A percentile compares a stretch with the other conserved stretches of the same genome.
Evolutionary conservation across 345 rosid genomes (phyloP).

Genomic region (Chamaenerion angustifolium): DNA sequence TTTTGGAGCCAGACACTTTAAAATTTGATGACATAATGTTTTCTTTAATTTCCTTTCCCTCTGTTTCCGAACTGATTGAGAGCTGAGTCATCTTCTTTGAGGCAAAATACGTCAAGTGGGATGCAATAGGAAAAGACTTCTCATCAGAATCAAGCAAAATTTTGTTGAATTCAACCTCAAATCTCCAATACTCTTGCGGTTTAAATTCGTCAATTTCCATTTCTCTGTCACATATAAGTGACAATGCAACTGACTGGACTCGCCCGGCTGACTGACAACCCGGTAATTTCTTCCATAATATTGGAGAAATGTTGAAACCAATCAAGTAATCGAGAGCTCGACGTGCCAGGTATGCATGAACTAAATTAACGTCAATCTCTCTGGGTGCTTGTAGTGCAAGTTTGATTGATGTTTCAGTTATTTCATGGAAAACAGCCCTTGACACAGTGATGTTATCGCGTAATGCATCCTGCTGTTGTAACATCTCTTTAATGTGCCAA

Average conservation of each 20-base stretch:
- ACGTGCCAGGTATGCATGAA: constrained; percentile 87
- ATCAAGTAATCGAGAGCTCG: constrained; percentile 95
- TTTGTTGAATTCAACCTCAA: constrained; percentile 36
- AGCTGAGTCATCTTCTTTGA: constrained; percentile 61
- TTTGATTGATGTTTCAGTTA: constrained; percentile 85
- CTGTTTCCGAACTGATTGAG: constrained; percentile 45
- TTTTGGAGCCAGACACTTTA: constrained; percentile 42
- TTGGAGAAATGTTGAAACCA: constrained; percentile 89
- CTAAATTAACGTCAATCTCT: constrained; percentile 72
- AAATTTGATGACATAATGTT: constrained; percentile 36
- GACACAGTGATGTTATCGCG: constrained; percentile 52
- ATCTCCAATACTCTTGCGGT: constrained; percentile 78
- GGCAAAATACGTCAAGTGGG: constrained; percentile 54
- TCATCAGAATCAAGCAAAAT: constrained; percentile 16
- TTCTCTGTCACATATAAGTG: constrained; percentile 89
- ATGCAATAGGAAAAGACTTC: constrained; percentile 25
- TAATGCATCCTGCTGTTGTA: constrained; percentile 88
- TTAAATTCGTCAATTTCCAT: constrained; percentile 77
- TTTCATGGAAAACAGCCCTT: constrained; percentile 91
- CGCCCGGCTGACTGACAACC: constrained; percentile 98
- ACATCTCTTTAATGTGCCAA: constrained; percentile 98
- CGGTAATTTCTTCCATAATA: constrained; percentile 91
- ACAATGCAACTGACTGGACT: constrained; percentile 94
- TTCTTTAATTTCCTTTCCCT: constrained; percentile 44
- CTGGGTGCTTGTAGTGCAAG: constrained; percentile 69